Percentiles rank a stretch among this genome's conserved stretches.
Evolutionary conservation across 1,284 basidiomycete species (phyloP).

Genomic region (Schizophyllum commune): DNA sequence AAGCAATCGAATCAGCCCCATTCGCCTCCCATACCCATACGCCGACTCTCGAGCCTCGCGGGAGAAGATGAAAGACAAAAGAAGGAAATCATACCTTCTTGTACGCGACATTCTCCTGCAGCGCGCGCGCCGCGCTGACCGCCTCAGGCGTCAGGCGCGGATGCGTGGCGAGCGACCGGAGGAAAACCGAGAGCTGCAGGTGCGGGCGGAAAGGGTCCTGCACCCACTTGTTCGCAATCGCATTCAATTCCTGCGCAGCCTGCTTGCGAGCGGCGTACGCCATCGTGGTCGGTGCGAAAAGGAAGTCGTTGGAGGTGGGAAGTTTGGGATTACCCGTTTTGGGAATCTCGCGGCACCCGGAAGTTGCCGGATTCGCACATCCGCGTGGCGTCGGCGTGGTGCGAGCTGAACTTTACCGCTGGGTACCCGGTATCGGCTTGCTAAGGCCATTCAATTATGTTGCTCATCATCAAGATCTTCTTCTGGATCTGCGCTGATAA

Average conservation of each 20-base stretch:
- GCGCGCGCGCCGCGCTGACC: conserved; percentile 45
- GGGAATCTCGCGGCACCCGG: not conserved
- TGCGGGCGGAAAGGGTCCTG: conserved; percentile 67
- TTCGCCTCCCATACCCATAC: not conserved
- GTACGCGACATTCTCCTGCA: conserved; percentile 46
- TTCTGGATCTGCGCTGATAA: no score
- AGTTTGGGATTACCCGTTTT: not conserved
- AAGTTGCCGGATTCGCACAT: no score
- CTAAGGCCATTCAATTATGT: no score
- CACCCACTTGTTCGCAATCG: conserved; percentile 37
- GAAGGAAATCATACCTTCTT: conserved; percentile 36
- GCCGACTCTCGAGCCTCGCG: not conserved
- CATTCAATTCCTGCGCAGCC: conserved; percentile 7
- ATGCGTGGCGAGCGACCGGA: conserved; percentile 56
- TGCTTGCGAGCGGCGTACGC: not conserved
- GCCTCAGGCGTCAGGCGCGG: conserved; percentile 55
- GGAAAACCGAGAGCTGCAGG: conserved; percentile 58
- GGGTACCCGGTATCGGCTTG: no score
- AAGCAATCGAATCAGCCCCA: conserved; percentile 12
- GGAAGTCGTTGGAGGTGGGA: not conserved
- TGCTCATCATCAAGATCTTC: no score
- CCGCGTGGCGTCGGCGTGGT: no score
- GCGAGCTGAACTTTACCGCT: no score
- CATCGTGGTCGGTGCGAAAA: not conserved
- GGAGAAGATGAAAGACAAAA: conserved; percentile 18